phyloP scores from a whole-genome alignment of 2,329 filamentous ascomycete species.

The Elsinoe perseae region DNA sequence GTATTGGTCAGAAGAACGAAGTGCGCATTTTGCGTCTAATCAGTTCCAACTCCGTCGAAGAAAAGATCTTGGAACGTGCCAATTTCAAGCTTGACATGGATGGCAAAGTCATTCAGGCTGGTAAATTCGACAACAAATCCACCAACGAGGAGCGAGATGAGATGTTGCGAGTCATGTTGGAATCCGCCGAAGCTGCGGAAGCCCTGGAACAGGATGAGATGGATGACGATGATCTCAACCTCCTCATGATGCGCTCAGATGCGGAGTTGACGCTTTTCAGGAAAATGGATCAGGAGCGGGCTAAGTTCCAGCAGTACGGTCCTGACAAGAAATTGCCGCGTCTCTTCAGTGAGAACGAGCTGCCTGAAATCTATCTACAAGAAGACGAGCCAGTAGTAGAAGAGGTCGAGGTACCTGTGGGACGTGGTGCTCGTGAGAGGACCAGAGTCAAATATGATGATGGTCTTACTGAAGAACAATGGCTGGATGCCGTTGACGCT shows the following conservation, averaged over 20 bases:
- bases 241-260: conserved; percentile 85
- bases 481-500: conserved; percentile 95
- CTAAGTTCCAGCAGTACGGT: conserved; percentile 62
- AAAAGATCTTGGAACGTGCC: conserved; percentile 94
- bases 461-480: conserved; percentile 95
- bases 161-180: conserved; percentile 86
- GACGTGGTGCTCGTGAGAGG: conserved; percentile 88
- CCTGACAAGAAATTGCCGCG: conserved; percentile 62
- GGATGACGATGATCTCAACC: conserved; percentile 95
- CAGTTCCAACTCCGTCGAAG: conserved; percentile 93
- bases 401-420: conserved; percentile 67
- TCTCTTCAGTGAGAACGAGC: conserved; percentile 76
- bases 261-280: conserved; percentile 72
- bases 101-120: conserved; percentile 97
- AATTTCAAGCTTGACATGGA: conserved; percentile 99
- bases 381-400: conserved; percentile 77
- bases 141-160: conserved; percentile 97
- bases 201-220: conserved; percentile 87
- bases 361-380: conserved; percentile 87
- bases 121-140: conserved; percentile 99
- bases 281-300: conserved; percentile 69
- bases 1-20: conserved; percentile 99
- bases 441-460: conserved; percentile 95
- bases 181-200: conserved; percentile 63
- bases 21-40: conserved; percentile 93